Evolutionary conservation across 2,329 filamentous ascomycete species (phyloP).

Genomic region (Aureobasidium sp.): DNA sequence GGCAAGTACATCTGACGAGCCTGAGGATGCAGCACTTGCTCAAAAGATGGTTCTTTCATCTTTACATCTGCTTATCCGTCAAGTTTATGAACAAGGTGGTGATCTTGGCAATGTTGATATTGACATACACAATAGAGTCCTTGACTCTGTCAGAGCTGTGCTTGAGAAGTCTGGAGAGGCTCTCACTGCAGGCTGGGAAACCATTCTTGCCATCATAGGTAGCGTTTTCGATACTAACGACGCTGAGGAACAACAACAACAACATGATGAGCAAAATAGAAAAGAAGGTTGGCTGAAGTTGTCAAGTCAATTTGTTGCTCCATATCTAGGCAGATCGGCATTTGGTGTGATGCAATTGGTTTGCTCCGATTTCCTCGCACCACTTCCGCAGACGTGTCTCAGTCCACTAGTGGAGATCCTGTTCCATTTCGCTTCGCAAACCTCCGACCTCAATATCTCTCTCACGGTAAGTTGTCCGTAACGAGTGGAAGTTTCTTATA

Average conservation of each 20-base stretch:
- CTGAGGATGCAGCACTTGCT: conserved; percentile 23
- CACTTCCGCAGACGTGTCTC: conserved; percentile 59
- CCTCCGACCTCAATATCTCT: conserved; percentile 89
- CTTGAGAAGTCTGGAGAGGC: conserved; percentile 84
- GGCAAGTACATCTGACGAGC: conserved; percentile 43
- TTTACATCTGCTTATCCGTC: conserved; percentile 40
- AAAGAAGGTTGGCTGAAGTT: conserved; percentile 20
- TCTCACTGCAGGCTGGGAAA: conserved; percentile 73
- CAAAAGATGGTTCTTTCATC: conserved; percentile 23
- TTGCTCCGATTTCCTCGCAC: conserved; percentile 83
- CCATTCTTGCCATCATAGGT: conserved; percentile 75
- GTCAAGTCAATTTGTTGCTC: conserved; percentile 43
- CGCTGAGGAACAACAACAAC: conserved; percentile 14
- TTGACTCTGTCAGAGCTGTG: conserved; percentile 59
- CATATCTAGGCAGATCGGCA: conserved; percentile 71
- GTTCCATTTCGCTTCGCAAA: conserved; percentile 79
- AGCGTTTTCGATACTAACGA: conserved; percentile 57
- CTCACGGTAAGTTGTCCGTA: conserved; percentile 56
- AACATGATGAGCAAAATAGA: conserved; percentile 5
- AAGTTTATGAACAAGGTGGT: conserved; percentile 21
- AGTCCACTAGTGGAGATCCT: conserved; percentile 82
- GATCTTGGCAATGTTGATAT: conserved; percentile 22
- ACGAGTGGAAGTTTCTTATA: not conserved
- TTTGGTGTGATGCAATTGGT: conserved; percentile 88
- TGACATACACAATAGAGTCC: conserved; percentile 59